Percentiles rank a stretch among this genome's conserved stretches.
Conservation (phyloP, 2,329 filamentous ascomycete species). For the Chaetomiaceae sp. region DNA sequence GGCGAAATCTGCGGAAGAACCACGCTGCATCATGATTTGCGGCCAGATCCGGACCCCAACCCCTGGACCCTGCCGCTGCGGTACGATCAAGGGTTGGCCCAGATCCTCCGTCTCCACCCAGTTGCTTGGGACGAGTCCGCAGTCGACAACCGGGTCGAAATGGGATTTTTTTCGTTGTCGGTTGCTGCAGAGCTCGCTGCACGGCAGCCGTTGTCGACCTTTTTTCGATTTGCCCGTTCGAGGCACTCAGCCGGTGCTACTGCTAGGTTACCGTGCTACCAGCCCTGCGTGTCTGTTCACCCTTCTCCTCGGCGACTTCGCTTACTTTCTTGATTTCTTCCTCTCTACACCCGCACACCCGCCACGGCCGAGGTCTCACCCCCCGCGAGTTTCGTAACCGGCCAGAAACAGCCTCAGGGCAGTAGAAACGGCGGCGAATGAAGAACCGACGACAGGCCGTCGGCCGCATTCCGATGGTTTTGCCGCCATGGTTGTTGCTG, state of each 20-base stretch:
- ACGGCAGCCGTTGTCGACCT: background rate
- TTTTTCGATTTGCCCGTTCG: background rate
- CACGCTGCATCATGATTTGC: constrained; percentile 18
- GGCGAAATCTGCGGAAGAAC: constrained; percentile 5
- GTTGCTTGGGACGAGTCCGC: background rate
- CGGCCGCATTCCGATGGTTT: background rate
- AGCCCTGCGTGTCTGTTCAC: background rate
- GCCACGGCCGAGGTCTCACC: background rate
- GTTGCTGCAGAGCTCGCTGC: background rate
- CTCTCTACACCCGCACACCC: too few relatives aligned
- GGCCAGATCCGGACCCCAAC: constrained; percentile 12
- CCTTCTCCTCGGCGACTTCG: background rate
- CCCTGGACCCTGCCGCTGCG: background rate
- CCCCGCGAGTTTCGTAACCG: too few relatives aligned
- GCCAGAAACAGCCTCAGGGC: background rate
- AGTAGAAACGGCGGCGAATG: background rate
- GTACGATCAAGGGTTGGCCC: background rate
- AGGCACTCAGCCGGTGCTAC: too few relatives aligned
- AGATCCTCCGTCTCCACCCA: background rate
- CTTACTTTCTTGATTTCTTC: too few relatives aligned
- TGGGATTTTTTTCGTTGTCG: background rate
- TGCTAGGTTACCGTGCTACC: background rate
- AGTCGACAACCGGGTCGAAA: background rate
- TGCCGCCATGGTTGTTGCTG: background rate
- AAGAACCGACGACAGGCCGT: background rate